These are phyloP conservation scores for Euryodendron excelsum DNA, from an alignment of 148 eudicot species.

Conservation along the genomic window DNA sequence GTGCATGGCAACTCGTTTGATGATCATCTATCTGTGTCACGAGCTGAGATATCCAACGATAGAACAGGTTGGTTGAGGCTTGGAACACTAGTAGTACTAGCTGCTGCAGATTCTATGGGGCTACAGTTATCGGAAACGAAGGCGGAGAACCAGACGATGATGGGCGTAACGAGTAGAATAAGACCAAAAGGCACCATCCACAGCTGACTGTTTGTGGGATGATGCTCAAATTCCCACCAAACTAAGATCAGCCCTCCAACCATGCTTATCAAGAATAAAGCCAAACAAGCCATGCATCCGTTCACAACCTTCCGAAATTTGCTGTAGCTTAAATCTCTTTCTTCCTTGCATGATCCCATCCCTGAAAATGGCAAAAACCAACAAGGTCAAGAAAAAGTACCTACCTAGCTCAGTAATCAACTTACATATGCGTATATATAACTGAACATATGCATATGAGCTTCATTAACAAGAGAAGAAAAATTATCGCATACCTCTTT, in stretches of 20 bases:
- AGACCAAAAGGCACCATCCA: conserved; percentile 81
- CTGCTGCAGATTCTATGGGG: conserved; percentile 11
- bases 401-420: no score
- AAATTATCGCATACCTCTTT: neutral
- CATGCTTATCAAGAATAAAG: conserved; percentile 37
- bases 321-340: neutral
- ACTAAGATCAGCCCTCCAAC: conserved; percentile 50
- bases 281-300: conserved; percentile 23
- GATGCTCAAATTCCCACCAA: conserved; percentile 48
- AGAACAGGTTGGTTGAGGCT: neutral
- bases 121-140: conserved; percentile 33
- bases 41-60: no score
- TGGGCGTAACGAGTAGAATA: conserved; percentile 45
- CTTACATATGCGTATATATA: no score
- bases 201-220: conserved; percentile 40
- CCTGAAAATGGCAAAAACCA: no score
- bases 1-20: neutral
- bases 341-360: neutral
- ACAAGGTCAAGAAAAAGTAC: no score
- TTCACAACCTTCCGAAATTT: neutral
- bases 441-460: neutral
- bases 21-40: no score
- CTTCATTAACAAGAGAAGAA: neutral
- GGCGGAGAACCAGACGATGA: conserved; percentile 36
- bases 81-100: no score